These are phyloP conservation scores for Leucocoprinus sp. DNA, from an alignment of 768 basidiomycete genomes.

Conservation along the genomic window DNA sequence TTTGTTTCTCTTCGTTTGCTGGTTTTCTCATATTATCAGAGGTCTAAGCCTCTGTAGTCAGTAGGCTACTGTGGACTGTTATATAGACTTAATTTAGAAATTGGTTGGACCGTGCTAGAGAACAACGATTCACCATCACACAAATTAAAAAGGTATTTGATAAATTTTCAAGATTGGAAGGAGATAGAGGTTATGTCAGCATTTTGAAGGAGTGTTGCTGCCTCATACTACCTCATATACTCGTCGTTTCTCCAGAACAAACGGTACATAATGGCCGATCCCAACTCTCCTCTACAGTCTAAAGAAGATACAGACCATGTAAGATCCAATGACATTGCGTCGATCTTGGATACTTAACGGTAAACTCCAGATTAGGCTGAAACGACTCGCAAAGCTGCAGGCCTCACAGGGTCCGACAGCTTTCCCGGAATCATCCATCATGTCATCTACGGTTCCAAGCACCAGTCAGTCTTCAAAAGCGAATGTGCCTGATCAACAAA, in stretches of 20 bases:
- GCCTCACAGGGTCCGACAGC: conserved; percentile 19
- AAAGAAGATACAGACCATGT: conserved; percentile 80
- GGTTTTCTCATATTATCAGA: too few relatives aligned
- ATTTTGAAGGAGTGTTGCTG: too few relatives aligned
- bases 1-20: too few relatives aligned
- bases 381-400: conserved; percentile 83
- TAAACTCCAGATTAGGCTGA: conserved; percentile 70
- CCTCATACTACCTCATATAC: too few relatives aligned
- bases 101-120: too few relatives aligned
- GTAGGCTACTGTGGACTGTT: too few relatives aligned
- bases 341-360: conserved; percentile 7
- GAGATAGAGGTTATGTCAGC: too few relatives aligned
- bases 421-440: conserved; percentile 20
- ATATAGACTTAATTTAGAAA: too few relatives aligned
- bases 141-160: too few relatives aligned
- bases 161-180: too few relatives aligned
- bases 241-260: not conserved
- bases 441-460: conserved; percentile 14
- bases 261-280: conserved; percentile 19
- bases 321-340: conserved; percentile 17
- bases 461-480: conserved; percentile 13
- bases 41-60: too few relatives aligned
- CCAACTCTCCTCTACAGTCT: conserved; percentile 31
- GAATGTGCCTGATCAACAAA: conserved; percentile 22
- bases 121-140: too few relatives aligned